These are phyloP conservation scores for Aspergillus sp. DNA, from an alignment of 2,329 filamentous ascomycete species.

Conservation along the genomic window DNA sequence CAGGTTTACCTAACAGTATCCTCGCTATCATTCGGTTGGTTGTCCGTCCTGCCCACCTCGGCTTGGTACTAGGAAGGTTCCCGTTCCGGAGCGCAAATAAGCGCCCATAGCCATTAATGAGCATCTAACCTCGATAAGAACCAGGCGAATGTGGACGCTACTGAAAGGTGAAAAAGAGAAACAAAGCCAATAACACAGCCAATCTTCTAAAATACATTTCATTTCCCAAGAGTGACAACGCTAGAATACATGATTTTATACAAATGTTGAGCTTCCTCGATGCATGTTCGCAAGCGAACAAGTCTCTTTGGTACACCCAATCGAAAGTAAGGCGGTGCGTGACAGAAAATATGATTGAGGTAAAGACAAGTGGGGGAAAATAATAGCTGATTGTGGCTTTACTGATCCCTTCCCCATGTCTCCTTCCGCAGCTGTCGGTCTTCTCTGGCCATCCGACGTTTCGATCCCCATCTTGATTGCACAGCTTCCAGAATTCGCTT, in stretches of 20 bases:
- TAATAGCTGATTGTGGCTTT: conserved; percentile 21
- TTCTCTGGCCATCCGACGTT: conserved; percentile 61
- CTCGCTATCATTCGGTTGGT: neutral
- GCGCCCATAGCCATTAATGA: conserved; percentile 6
- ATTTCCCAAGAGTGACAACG: neutral
- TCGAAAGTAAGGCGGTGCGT: neutral
- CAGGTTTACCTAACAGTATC: conserved; percentile 3
- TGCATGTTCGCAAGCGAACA: neutral
- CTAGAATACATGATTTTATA: conserved; percentile 6
- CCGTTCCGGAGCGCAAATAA: conserved; percentile 12
- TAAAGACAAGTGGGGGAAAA: neutral
- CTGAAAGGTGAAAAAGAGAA: neutral
- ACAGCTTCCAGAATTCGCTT: conserved; percentile 53
- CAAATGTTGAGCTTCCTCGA: neutral
- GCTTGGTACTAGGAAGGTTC: neutral
- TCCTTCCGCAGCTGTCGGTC: conserved; percentile 62
- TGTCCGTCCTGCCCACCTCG: neutral
- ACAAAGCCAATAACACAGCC: neutral
- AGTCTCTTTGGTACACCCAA: neutral
- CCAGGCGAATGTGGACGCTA: neutral
- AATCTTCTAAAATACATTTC: neutral
- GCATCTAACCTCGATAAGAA: neutral
- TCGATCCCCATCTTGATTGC: conserved; percentile 62
- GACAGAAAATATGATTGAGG: neutral
- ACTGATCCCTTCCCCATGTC: conserved; percentile 62